Percentiles rank a stretch among this genome's conserved stretches.
These are phyloP conservation scores for Chenopodium formosanum DNA, from an alignment of 148 eudicot species.

Conservation along the genomic window DNA sequence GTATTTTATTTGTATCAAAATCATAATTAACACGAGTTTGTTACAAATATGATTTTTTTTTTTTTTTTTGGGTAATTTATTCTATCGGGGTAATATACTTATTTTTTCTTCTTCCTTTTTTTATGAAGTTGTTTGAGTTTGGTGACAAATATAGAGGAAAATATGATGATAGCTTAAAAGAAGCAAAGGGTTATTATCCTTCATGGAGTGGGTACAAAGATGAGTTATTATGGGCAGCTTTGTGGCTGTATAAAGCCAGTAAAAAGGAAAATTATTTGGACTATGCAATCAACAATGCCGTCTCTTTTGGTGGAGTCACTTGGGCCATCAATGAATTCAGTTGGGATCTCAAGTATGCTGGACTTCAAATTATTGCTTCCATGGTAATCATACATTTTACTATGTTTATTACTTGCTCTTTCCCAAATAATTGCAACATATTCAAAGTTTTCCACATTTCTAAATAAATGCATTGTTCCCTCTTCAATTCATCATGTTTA, in stretches of 20 bases:
- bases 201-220: constrained; percentile 82
- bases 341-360: constrained; percentile 62
- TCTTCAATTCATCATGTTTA: too few relatives aligned
- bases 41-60: neutral
- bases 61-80: too few relatives aligned
- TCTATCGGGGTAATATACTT: neutral
- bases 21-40: neutral
- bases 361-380: constrained; percentile 35
- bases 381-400: constrained; percentile 17
- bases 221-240: constrained; percentile 75
- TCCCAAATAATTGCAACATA: too few relatives aligned
- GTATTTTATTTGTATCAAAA: too few relatives aligned
- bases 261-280: constrained; percentile 41
- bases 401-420: too few relatives aligned
- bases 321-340: constrained; percentile 61
- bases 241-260: constrained; percentile 86
- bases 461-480: too few relatives aligned
- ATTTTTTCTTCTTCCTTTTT: neutral
- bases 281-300: constrained; percentile 45
- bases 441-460: too few relatives aligned
- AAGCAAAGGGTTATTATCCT: constrained; percentile 56
- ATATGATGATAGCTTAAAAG: constrained; percentile 57
- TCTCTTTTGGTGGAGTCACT: constrained; percentile 60
- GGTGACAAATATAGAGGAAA: constrained; percentile 76
- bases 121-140: constrained; percentile 70